phyloP scores from a whole-genome alignment of 78 protist species.

The Emiliania huxleyi region DNA sequence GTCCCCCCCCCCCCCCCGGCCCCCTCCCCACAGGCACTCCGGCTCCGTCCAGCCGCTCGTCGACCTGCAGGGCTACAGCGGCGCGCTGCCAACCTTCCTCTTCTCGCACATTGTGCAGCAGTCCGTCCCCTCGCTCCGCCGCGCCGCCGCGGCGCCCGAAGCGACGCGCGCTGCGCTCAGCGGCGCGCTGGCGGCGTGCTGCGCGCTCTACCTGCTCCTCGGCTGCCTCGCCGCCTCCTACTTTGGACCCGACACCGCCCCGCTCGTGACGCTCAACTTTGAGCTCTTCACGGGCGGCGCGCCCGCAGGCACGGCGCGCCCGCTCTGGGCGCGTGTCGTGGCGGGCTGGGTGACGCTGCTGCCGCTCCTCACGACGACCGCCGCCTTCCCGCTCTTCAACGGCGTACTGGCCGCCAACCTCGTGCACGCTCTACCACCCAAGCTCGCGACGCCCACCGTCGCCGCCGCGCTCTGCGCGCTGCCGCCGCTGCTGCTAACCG shows the following conservation, averaged over 20 bases:
- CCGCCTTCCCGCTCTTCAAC: conserved; percentile 4
- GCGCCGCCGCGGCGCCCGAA: not conserved
- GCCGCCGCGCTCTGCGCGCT: not conserved
- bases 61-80: too few species aligned
- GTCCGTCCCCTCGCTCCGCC: not conserved
- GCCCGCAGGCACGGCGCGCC: not conserved
- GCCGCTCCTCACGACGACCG: not conserved
- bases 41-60: too few species aligned
- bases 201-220: not conserved
- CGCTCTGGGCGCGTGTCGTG: not conserved
- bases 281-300: not conserved
- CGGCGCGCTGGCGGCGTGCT: not conserved
- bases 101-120: not conserved
- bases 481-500: not conserved
- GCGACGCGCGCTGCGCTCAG: not conserved
- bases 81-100: too few species aligned
- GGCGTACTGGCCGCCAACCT: not conserved
- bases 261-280: not conserved
- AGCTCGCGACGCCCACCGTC: not conserved
- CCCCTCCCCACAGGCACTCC: too few species aligned
- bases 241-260: not conserved
- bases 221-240: not conserved
- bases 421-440: not conserved
- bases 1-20: too few species aligned
- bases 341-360: not conserved